These are phyloP conservation scores for Vaccinium macrocarpon DNA, from an alignment of 148 eudicot species.

Conservation along the genomic window DNA sequence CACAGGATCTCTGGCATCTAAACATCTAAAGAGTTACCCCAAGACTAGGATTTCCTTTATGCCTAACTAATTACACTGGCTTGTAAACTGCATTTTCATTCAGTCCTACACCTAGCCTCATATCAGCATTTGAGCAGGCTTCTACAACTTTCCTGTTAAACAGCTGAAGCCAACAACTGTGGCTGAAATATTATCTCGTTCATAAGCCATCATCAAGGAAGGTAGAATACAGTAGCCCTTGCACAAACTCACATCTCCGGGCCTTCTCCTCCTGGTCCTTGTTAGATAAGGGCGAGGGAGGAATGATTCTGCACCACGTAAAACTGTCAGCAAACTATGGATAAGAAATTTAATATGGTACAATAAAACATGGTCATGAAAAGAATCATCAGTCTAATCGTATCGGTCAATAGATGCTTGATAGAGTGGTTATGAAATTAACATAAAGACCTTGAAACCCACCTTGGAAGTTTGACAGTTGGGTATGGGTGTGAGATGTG, in stretches of 20 bases:
- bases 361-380: neutral
- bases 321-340: neutral
- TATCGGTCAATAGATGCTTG: neutral
- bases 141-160: neutral
- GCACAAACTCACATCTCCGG: conserved; percentile 46
- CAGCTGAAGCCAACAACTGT: conserved; percentile 3
- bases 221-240: conserved; percentile 47
- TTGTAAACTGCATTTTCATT: conserved; percentile 10
- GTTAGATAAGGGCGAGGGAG: conserved; percentile 29
- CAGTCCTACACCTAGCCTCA: conserved; percentile 18
- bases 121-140: conserved; percentile 12
- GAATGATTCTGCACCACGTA: conserved; percentile 32
- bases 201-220: conserved; percentile 49
- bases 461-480: neutral
- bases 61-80: conserved; percentile 4
- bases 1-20: conserved; percentile 4
- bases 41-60: neutral
- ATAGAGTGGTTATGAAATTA: neutral
- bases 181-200: conserved; percentile 14
- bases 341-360: neutral
- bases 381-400: neutral
- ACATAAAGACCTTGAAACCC: neutral
- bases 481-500: neutral
- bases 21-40: conserved; percentile 1
- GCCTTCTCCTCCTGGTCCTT: conserved; percentile 43